These are phyloP conservation scores for Septoria petroselini DNA, from an alignment of 2,329 filamentous ascomycete species.

Conservation along the genomic window DNA sequence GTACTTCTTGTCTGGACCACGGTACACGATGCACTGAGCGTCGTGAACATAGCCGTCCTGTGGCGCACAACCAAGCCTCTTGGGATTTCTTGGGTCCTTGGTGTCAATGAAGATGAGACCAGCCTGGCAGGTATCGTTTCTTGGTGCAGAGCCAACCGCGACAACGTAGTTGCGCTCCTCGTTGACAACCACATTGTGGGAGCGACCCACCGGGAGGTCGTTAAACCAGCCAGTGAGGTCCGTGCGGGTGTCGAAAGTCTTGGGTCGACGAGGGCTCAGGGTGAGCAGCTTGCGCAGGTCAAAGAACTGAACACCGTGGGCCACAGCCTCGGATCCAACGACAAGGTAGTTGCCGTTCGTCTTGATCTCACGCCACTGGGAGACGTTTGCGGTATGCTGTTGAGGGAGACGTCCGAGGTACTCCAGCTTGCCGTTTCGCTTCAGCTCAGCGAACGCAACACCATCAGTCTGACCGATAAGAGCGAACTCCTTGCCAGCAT, in stretches of 20 bases:
- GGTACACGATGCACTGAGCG: slow-evolving; percentile 55
- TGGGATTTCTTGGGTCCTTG: slow-evolving; percentile 50
- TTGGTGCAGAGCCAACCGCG: slow-evolving; percentile 42
- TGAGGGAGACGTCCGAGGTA: slow-evolving; percentile 56
- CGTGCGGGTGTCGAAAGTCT: slow-evolving; percentile 42
- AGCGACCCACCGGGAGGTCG: slow-evolving; percentile 47
- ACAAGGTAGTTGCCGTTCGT: slow-evolving; percentile 45
- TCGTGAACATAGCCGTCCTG: slow-evolving; percentile 57
- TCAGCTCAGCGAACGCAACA: slow-evolving; percentile 56
- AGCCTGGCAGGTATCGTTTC: slow-evolving; percentile 46
- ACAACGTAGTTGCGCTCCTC: slow-evolving; percentile 51
- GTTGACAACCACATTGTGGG: slow-evolving; percentile 55
- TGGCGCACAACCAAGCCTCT: slow-evolving; percentile 50
- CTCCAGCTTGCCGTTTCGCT: slow-evolving; percentile 49
- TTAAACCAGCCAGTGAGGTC: slow-evolving; percentile 42
- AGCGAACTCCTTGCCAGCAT: slow-evolving; percentile 54
- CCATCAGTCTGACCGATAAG: slow-evolving; percentile 56
- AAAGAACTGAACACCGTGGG: slow-evolving; percentile 61
- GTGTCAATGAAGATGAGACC: slow-evolving; percentile 57
- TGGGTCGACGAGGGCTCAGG: slow-evolving; percentile 45
- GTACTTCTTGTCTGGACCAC: slow-evolving; percentile 49
- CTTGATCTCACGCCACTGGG: slow-evolving; percentile 55
- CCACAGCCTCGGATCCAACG: slow-evolving; percentile 46
- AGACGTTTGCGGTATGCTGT: slow-evolving; percentile 44
- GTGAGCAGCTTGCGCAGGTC: slow-evolving; percentile 58